Evolutionary conservation across 768 basidiomycete species (phyloP), one percentile per base, ranked within the genome.

Genomic region (Psilocybe cyanescens): DNA sequence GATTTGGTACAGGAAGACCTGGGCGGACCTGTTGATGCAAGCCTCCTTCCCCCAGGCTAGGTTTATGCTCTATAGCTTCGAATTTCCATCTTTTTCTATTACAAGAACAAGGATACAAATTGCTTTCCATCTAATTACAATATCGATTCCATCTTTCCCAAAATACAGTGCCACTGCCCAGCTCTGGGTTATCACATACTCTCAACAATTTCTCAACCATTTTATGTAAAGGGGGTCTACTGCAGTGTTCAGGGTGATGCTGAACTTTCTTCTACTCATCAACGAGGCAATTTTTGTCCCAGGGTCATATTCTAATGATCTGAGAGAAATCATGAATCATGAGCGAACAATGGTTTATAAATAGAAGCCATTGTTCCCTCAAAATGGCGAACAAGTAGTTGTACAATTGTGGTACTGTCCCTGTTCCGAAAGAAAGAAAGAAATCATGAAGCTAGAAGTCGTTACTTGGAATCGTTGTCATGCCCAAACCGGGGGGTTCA

Each of bases 41-140:
- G 90, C 68, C 80, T 97, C 45, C 88, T 99, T 3, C 97, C 97
- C 60, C 97, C 97, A 17, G 97, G 97, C 72, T 99, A 81, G 82
- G 59, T 63, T 8, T 44, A 41, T 9, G 8, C 14, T 58, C 8
- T 37, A 45, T 51, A 29, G 24, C 24, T 24, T 24, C 24, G 24
- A 24, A 24, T 24, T 24, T 24, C 24, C 24, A 24, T 19, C 19
- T 19, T 19, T 19, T 19, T 19, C 19, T 19, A 19, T 24, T 24
- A 24, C 24, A 24, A 24, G 24, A 24, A 24, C 24, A 24, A 44
- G 41, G 41, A 44, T 44, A 11, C 4, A 44, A 44, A 44, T 12
- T 55, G 24, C 11, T 29, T 28, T 49, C 24, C 30, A 28, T 24
- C 24, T 16, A 17, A 37, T 51, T 5, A 12, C 41, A 24, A 24